phyloP scores from a whole-genome alignment of 257 asterid species.

The Solanum ossicruentum region DNA sequence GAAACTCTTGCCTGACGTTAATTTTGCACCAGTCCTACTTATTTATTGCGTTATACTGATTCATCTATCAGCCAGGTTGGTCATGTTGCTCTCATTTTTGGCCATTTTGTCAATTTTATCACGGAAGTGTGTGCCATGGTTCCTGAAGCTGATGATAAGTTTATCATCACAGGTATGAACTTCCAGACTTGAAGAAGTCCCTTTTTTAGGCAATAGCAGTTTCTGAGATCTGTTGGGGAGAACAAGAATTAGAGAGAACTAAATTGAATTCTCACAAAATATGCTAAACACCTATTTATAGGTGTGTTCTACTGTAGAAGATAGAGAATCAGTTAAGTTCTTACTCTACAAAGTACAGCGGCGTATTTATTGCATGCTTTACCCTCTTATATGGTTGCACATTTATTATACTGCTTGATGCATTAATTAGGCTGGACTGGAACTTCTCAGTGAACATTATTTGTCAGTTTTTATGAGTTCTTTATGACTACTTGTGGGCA shows the following conservation, averaged over 20 bases:
- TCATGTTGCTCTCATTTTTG: constrained; percentile 73
- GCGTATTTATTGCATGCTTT: not conserved
- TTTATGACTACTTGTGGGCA: not conserved
- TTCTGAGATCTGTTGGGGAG: not conserved
- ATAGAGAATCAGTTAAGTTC: not conserved
- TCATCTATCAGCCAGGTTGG: constrained; percentile 78
- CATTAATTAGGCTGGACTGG: not conserved
- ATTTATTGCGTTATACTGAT: constrained; percentile 29
- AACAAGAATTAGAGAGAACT: not conserved
- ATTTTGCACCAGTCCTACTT: not conserved
- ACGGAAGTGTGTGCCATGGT: constrained; percentile 97
- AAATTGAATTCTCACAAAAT: not conserved
- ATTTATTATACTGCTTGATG: not conserved
- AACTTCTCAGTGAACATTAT: not conserved
- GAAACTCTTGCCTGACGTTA: not conserved
- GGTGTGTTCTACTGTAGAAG: not conserved
- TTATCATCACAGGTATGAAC: constrained; percentile 82
- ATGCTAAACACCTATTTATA: not conserved
- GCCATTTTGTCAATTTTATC: constrained; percentile 62
- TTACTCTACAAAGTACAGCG: not conserved
- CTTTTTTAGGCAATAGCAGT: not conserved
- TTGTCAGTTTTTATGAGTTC: not conserved
- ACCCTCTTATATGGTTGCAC: not conserved
- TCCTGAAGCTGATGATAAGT: constrained; percentile 95
- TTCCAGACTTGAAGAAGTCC: not conserved